Evolutionary conservation across 176 grass and related monocot genomes (phyloP), one percentile per base, ranked within the genome.

Genomic region (Chloris gayana): DNA sequence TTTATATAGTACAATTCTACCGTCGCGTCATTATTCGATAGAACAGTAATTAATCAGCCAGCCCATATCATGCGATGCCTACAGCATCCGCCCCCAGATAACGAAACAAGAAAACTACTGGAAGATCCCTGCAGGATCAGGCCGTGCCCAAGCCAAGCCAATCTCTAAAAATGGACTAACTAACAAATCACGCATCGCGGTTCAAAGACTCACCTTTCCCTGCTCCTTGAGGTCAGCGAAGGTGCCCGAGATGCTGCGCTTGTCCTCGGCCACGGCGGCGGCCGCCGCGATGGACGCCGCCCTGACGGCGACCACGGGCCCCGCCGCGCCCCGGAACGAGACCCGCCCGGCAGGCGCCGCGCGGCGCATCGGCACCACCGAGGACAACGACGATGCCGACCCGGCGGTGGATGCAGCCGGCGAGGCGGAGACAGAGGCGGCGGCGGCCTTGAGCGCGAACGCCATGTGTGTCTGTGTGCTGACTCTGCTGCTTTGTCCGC

Each of bases 141-240:
- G 13, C 60, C 22, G 9, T 22, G 6, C 70, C 29, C 41, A 27
- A 19, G 7, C 6, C 13, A 49, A 49, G 46, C 42, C 17, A 19
- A 5, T 41, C 38, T 3, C 14, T 7, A 42, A 33, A 15, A 33
- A 5, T 5, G 8, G 32, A 24, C 14, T 18, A n/a, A 31, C 14
- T 19, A 7, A 46, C 37, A 33, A 46, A 79, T 49, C 53, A 7
- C 11, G 67, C 49, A 14, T 58, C 65, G 38, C 50, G 15, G 6
- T 0, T 50, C 14, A 50, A 18, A 5, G 15, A n/a, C 71, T 57
- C 19, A 92, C 93, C 90, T 90, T 96, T 25, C 93, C 93, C 81
- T 84, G 74, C 82, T 74, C 79, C 88, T 33, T 90, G 75, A 96
- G 93, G 59, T 86, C 87, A 54, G 90, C 67, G 87, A 96, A 96